Evolutionary conservation across 768 basidiomycete genomes (phyloP), one percentile per base, ranked within the genome.

Genomic region (Udeniomyces megalosporus): DNA sequence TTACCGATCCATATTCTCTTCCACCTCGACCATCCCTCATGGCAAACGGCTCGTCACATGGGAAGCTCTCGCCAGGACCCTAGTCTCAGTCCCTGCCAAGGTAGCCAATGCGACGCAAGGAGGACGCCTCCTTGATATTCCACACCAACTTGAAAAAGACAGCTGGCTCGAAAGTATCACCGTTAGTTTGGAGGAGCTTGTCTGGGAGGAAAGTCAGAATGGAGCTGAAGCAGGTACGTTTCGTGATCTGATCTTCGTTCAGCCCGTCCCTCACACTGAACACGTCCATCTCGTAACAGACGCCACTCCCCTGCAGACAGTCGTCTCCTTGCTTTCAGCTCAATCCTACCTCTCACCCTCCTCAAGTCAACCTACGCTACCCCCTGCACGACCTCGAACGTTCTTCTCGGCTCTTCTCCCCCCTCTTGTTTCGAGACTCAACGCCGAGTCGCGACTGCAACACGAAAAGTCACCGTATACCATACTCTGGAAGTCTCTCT

Each of bases 21-120:
- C 53, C 8, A n/a, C 48, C 6, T 1, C 20, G 3, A 10, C 32
- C 1, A 4, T 1, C 44, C 26, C 17, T 12, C 2, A 26, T 17
- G 63, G 20, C n/a, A 65, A 34, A 64, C 55, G 31, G 48, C n/a
- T 11, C 55, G 50, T 71, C 17, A 55, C 60, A 49, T 95, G 91
- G 91, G 85, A 87, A 66, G 84, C 89, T 67, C 81, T 79, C 66
- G 80, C 91, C 26, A 80, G 80, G 34, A 78, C 80, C 62, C 58
- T 83, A 2, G 76, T 83, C 54, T 77, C 80, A 17, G 73, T 92
- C 8, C 89, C 92, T 35, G 76, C 77, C n/a, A 88, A 82, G 72
- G 81, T 85, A 8, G 83, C 85, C 26, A 95, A 96, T 73, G 79
- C 80, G 2, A 71, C 82, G 35, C 79, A 76, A 31, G 76, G 74